These are phyloP conservation scores for Marasmius oreades DNA, from an alignment of 1,284 basidiomycete genomes.

Conservation along the genomic window DNA sequence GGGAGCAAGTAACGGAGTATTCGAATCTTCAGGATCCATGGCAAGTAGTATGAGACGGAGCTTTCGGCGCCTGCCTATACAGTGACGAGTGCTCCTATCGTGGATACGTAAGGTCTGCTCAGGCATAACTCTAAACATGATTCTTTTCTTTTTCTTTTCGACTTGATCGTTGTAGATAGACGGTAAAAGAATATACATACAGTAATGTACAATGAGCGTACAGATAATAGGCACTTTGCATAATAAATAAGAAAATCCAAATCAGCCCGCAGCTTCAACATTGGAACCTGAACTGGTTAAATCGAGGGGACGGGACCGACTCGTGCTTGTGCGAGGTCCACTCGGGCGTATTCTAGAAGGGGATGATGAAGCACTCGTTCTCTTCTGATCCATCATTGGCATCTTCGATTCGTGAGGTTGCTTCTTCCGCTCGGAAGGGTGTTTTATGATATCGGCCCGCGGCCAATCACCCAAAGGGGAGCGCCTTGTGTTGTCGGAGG, in stretches of 20 bases:
- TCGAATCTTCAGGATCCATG: conserved; percentile 52
- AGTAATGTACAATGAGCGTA: conserved; percentile 1
- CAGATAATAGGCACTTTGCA: not conserved
- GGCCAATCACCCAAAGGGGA: conserved; percentile 58
- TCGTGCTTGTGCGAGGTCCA: conserved; percentile 38
- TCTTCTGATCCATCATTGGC: too few species aligned
- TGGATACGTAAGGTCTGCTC: too few species aligned
- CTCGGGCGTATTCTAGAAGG: conserved; percentile 38
- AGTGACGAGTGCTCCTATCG: too few species aligned
- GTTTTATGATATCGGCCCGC: conserved; percentile 40
- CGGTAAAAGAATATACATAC: too few species aligned
- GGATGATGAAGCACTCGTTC: conserved; percentile 11
- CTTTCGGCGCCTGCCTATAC: too few species aligned
- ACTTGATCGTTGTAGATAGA: too few species aligned
- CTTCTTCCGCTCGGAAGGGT: conserved; percentile 30
- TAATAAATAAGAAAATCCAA: not conserved
- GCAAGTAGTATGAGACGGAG: not conserved
- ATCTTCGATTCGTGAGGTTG: conserved; percentile 15
- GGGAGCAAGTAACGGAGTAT: conserved; percentile 44
- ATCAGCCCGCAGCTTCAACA: conserved; percentile 4
- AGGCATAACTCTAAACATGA: too few species aligned
- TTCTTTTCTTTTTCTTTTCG: too few species aligned
- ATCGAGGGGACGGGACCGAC: conserved; percentile 31
- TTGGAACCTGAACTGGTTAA: conserved; percentile 25
- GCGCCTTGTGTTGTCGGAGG: conserved; percentile 29